These are phyloP conservation scores for Phellopilus nigrolimitatus DNA, from an alignment of 1,284 basidiomycete species.

Conservation along the genomic window DNA sequence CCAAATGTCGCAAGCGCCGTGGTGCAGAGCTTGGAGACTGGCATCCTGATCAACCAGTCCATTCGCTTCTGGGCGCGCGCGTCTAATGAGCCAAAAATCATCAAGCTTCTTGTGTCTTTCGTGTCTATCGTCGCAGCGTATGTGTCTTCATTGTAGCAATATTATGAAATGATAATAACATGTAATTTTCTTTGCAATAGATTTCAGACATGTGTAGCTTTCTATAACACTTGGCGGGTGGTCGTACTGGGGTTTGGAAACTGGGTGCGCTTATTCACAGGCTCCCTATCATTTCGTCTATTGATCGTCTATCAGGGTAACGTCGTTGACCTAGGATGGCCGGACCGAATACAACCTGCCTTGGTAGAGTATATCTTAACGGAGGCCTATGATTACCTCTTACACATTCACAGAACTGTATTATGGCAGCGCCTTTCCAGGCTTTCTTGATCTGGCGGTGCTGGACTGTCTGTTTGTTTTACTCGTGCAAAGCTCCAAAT, in stretches of 20 bases:
- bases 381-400: neutral
- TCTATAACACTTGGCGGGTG: conserved; percentile 27
- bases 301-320: conserved; percentile 12
- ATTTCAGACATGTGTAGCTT: conserved; percentile 26
- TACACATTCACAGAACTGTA: conserved; percentile 24
- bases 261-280: conserved; percentile 10
- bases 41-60: conserved; percentile 29
- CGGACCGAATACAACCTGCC: conserved; percentile 27
- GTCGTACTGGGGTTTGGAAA: conserved; percentile 26
- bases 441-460: conserved; percentile 31
- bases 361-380: conserved; percentile 21
- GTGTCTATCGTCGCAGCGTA: conserved; percentile 25
- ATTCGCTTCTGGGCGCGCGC: conserved; percentile 28
- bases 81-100: conserved; percentile 23
- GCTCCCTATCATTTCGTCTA: neutral
- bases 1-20: conserved; percentile 26
- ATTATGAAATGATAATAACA: too few relatives aligned
- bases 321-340: conserved; percentile 26
- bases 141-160: conserved; percentile 17
- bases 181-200: conserved; percentile 14
- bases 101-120: conserved; percentile 25
- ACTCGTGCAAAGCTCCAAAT: neutral
- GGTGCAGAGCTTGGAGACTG: conserved; percentile 28
- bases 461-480: conserved; percentile 23
- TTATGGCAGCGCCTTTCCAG: conserved; percentile 30